Base-by-base conservation (phyloP, 2,329 filamentous ascomycete genomes). In the Ophiostoma pallidulum region DNA sequence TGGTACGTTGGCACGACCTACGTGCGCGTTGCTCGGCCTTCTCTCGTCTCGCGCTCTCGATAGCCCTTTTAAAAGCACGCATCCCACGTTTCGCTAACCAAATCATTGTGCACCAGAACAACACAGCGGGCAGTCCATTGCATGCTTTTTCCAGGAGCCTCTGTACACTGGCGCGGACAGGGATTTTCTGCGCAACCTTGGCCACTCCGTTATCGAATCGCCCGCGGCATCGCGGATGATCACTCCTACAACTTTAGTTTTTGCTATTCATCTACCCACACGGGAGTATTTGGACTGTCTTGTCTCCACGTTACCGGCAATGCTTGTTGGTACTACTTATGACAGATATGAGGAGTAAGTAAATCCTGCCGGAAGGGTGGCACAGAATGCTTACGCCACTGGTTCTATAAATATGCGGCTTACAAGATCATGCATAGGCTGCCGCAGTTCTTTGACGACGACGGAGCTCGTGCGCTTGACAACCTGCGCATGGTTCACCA, bases 211-310 rank as follows among this genome's bases (percentile, higher is more conserved):
- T 4, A 65, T 75, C 4, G 64, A 73, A 1, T 66, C 73, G 2
- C 82, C 82, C 0, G 57, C 48, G 0, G 80, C 70, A 0, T 80
- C 77, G 54, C 59, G 68, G 0, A 54, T 69, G 6, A 66, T 85
- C 9, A 66, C 70, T 14, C 41, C 58, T 0, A 56, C 63, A 0
- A 73, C 76, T 0, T 58, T 86, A 2, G 65, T 83, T 2, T 86
- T 76, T 53, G 80, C 77, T 1, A 69, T 84, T 0, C 81, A 84
- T 43, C 68, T 80, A 49, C 78, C 79, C 48, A 66, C 64, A 19
- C 66, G 63, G 32, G 69, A 74, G 35, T 85, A 78, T 42, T 64
- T 72, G 19, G 59, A 67, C 6, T 68, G 78, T 0, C 62, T 86
- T 2, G 56, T 64, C 2, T 57, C 61, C 0, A 53, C 62, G 1